Conservation (phyloP, 805 yeast species). For the Sugiyamaella qingdaonensis region DNA sequence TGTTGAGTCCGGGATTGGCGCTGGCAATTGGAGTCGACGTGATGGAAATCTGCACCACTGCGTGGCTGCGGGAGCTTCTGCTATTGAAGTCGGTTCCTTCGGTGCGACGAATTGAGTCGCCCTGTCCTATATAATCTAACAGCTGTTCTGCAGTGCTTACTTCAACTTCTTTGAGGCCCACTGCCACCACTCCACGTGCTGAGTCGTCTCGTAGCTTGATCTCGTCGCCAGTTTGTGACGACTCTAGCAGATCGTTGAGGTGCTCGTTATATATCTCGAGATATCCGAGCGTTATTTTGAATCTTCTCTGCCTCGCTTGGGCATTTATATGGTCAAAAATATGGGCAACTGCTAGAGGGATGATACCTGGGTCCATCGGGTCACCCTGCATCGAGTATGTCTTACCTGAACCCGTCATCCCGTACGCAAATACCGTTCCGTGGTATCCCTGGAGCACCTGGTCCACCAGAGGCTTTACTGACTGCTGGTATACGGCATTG, state of each 20-base stretch:
- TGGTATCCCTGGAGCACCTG: conserved; percentile 62
- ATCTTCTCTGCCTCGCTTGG: conserved; percentile 32
- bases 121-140: conserved; percentile 53
- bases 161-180: conserved; percentile 63
- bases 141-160: conserved; percentile 60
- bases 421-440: conserved; percentile 42
- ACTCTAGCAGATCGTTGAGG: conserved; percentile 66
- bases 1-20: conserved; percentile 29
- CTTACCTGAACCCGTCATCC: conserved; percentile 93
- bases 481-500: conserved; percentile 52
- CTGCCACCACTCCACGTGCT: conserved; percentile 63
- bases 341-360: conserved; percentile 59
- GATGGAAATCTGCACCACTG: conserved; percentile 70
- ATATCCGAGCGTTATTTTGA: conserved; percentile 60
- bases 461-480: conserved; percentile 50
- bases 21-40: conserved; percentile 37
- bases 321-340: conserved; percentile 46
- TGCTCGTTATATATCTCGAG: conserved; percentile 86
- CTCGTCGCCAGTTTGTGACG: conserved; percentile 42
- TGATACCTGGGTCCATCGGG: conserved; percentile 60
- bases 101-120: conserved; percentile 72
- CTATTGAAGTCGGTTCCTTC: conserved; percentile 88
- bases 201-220: conserved; percentile 76
- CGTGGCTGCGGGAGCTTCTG: conserved; percentile 87
- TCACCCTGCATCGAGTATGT: conserved; percentile 83